A percentile compares a stretch with the other conserved stretches of the same genome.
Conservation (phyloP, 768 basidiomycete species). For the Hygrophorus russula region DNA sequence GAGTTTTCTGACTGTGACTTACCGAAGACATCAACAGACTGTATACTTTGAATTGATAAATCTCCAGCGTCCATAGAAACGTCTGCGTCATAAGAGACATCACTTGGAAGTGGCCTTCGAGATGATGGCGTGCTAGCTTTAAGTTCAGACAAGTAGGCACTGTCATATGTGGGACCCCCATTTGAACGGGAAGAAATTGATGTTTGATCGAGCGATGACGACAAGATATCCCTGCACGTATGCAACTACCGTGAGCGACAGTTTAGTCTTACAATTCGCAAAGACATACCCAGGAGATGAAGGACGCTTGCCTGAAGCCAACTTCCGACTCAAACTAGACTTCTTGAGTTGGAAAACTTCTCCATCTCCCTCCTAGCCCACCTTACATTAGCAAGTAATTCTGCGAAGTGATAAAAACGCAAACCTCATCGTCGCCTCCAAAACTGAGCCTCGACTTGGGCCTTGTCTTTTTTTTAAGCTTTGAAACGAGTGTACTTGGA, state of each 20-base stretch:
- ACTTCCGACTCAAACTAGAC: slow-evolving; percentile 60
- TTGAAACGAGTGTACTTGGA: slow-evolving; percentile 49
- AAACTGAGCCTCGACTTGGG: slow-evolving; percentile 66
- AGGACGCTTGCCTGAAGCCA: slow-evolving; percentile 45
- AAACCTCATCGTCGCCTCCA: slow-evolving; percentile 58
- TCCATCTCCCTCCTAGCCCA: slow-evolving; percentile 39
- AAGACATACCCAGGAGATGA: slow-evolving; percentile 22
- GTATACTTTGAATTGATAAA: slow-evolving; percentile 21
- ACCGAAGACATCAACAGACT: slow-evolving; percentile 21
- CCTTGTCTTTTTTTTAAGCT: slow-evolving; percentile 63
- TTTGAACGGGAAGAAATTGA: slow-evolving; percentile 31
- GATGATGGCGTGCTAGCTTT: slow-evolving; percentile 64
- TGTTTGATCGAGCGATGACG: slow-evolving; percentile 34
- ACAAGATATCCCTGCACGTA: not conserved
- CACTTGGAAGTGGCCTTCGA: slow-evolving; percentile 27
- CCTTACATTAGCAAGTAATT: slow-evolving; percentile 17
- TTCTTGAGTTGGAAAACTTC: slow-evolving; percentile 76
- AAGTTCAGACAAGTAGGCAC: slow-evolving; percentile 63
- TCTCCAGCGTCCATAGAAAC: slow-evolving; percentile 38
- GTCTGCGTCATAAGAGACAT: slow-evolving; percentile 39
- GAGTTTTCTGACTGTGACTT: slow-evolving; percentile 7
- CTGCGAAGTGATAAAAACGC: slow-evolving; percentile 13
- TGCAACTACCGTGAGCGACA: not conserved
- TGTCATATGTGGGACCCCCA: slow-evolving; percentile 55
- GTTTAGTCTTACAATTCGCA: not conserved